phyloP scores from a whole-genome alignment of 1,284 basidiomycete species.

The Fomitopsis schrenkii region DNA sequence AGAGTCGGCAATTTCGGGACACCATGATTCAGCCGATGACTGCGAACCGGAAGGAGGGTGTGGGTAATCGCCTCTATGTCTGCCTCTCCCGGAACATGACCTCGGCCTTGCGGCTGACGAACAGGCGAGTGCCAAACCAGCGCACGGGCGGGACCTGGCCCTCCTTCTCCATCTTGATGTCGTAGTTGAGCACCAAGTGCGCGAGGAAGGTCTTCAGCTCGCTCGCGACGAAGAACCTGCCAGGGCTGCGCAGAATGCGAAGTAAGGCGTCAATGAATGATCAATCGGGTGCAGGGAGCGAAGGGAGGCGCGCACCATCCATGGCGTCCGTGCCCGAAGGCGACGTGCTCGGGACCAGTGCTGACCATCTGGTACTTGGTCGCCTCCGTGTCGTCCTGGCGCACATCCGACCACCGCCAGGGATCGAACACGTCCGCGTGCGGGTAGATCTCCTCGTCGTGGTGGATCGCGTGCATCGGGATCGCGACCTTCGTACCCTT shows the following conservation, averaged over 20 bases:
- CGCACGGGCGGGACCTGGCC: constrained; percentile 12
- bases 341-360: constrained; percentile 18
- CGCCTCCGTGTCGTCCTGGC: constrained; percentile 17
- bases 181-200: constrained; percentile 15
- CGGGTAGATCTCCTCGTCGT: constrained; percentile 11
- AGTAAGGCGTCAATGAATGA: neutral
- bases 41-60: neutral
- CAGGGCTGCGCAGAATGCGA: constrained; percentile 9
- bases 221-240: constrained; percentile 16
- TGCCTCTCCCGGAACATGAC: constrained; percentile 19
- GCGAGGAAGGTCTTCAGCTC: constrained; percentile 17
- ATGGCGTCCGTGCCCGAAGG: constrained; percentile 25
- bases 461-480: constrained; percentile 14
- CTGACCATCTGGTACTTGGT: constrained; percentile 22
- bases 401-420: constrained; percentile 9
- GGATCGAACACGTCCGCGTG: constrained; percentile 10
- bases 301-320: constrained; percentile 18
- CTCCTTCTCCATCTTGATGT: constrained; percentile 16
- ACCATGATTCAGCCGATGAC: no score
- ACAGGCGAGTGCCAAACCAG: constrained; percentile 10
- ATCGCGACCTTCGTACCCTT: constrained; percentile 31
- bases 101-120: constrained; percentile 8
- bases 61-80: neutral
- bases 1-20: no score
- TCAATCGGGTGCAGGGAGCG: neutral